A percentile compares a stretch with the other conserved stretches of the same genome.
Evolutionary conservation across 208 protist genomes (phyloP).

Genomic region (Angomonas deanei): DNA sequence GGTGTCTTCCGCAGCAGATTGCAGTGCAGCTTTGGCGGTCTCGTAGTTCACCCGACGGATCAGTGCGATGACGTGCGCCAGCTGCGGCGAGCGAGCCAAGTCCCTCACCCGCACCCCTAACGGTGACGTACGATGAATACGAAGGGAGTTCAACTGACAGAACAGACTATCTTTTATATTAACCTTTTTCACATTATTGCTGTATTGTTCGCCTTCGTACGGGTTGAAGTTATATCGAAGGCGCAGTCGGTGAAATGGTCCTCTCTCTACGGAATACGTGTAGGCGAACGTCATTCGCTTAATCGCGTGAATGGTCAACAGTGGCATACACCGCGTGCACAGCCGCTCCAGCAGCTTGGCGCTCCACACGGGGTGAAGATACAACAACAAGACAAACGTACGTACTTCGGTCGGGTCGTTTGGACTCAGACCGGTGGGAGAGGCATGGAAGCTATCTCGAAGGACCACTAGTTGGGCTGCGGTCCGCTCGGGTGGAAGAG

Average conservation of each 20-base stretch:
- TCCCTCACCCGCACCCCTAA: conserved; percentile 62
- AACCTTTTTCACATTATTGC: no score
- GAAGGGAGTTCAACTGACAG: conserved; percentile 51
- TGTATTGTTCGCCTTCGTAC: no score
- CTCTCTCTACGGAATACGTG: conserved; percentile 65
- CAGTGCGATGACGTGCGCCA: conserved; percentile 31
- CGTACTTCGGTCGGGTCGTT: background rate
- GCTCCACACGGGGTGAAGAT: background rate
- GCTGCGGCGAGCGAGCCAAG: conserved; percentile 48
- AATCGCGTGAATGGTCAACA: conserved; percentile 30
- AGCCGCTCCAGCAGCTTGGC: background rate
- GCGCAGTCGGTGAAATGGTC: conserved; percentile 76
- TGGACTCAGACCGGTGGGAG: background rate
- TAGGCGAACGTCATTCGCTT: conserved; percentile 54
- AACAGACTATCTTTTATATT: conserved; percentile 18
- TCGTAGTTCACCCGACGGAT: no score
- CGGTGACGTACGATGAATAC: conserved; percentile 48
- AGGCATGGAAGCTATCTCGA: background rate
- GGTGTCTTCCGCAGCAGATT: no score
- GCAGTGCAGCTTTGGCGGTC: no score
- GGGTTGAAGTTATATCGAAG: conserved; percentile 74
- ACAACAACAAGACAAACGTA: background rate
- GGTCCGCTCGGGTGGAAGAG: background rate
- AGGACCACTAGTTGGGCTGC: background rate
- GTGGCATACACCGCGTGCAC: background rate